phyloP scores from a whole-genome alignment of 2,329 filamentous ascomycete genomes.

The Pseudopithomyces maydicus region DNA sequence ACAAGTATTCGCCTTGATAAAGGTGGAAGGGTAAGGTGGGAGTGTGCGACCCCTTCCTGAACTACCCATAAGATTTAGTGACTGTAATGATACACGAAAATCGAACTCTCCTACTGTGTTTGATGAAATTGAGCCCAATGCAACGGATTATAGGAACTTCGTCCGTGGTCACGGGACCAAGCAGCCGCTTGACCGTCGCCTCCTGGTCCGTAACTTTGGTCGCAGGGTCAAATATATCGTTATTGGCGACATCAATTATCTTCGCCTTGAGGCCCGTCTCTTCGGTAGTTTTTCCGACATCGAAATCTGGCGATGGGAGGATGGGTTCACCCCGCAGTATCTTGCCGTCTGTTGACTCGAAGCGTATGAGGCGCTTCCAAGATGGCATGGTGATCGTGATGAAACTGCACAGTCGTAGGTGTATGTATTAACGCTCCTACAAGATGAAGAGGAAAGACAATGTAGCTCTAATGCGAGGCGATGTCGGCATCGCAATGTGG shows the following conservation, averaged over 20 bases:
- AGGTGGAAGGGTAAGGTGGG: constrained; percentile 57
- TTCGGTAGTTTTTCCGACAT: constrained; percentile 56
- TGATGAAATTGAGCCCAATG: constrained; percentile 65
- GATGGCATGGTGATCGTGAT: constrained; percentile 13
- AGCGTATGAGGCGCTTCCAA: constrained; percentile 62
- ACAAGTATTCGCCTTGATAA: constrained; percentile 55
- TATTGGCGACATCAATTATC: constrained; percentile 53
- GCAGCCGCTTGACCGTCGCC: constrained; percentile 58
- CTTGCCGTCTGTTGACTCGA: constrained; percentile 57
- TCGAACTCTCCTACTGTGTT: constrained; percentile 51
- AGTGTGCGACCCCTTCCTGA: constrained; percentile 57
- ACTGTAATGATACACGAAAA: not conserved
- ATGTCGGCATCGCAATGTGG: constrained; percentile 11
- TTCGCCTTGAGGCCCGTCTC: constrained; percentile 57
- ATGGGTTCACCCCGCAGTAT: constrained; percentile 60
- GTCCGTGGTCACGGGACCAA: constrained; percentile 56
- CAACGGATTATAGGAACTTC: constrained; percentile 64
- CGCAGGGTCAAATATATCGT: constrained; percentile 56
- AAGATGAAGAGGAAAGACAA: not conserved
- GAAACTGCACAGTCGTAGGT: not conserved
- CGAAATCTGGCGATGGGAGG: constrained; percentile 50
- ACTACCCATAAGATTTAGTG: constrained; percentile 43
- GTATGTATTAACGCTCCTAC: not conserved
- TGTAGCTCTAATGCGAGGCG: not conserved
- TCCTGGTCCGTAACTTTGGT: constrained; percentile 60